Evolutionary conservation across 2,329 filamentous ascomycete genomes (phyloP).

Genomic region (Blastomyces silverae): DNA sequence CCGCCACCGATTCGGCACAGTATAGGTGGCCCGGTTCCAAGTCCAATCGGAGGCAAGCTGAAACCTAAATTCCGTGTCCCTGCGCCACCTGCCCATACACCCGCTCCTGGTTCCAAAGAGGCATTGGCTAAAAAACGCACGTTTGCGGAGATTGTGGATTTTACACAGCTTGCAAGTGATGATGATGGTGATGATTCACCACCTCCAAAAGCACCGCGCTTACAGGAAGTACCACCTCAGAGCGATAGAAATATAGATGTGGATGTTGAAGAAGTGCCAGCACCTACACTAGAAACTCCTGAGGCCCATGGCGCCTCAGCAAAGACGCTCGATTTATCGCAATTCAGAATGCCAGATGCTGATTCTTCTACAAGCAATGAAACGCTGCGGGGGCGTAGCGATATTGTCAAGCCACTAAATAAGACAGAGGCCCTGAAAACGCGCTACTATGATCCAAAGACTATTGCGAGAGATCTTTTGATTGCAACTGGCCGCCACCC

Average conservation of each 20-base stretch:
- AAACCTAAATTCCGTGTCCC: constrained; percentile 9
- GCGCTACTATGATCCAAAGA: constrained; percentile 53
- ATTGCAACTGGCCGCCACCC: constrained; percentile 57
- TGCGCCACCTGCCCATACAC: constrained; percentile 17
- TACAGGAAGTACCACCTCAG: constrained; percentile 6
- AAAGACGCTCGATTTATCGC: constrained; percentile 11
- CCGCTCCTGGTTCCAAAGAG: constrained; percentile 42
- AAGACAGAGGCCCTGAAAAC: constrained; percentile 37
- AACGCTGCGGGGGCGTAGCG: constrained; percentile 25
- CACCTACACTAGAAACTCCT: neutral
- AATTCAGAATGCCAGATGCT: constrained; percentile 12
- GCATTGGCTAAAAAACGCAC: constrained; percentile 51
- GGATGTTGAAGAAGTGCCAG: neutral
- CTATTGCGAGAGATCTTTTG: constrained; percentile 58
- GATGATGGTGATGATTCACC: constrained; percentile 44
- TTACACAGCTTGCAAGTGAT: constrained; percentile 43
- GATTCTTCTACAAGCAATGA: constrained; percentile 13
- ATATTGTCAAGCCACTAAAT: constrained; percentile 43
- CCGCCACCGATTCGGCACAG: neutral
- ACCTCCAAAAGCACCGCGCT: constrained; percentile 26
- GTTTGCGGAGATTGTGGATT: constrained; percentile 50
- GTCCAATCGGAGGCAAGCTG: constrained; percentile 9
- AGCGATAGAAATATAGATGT: constrained; percentile 12
- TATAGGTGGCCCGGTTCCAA: neutral
- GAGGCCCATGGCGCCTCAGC: neutral